A percentile compares a stretch with the other conserved stretches of the same genome.
Evolutionary conservation across 192 early-diverging fungal genomes (phyloP).

Genomic region (Coemansia sp.): DNA sequence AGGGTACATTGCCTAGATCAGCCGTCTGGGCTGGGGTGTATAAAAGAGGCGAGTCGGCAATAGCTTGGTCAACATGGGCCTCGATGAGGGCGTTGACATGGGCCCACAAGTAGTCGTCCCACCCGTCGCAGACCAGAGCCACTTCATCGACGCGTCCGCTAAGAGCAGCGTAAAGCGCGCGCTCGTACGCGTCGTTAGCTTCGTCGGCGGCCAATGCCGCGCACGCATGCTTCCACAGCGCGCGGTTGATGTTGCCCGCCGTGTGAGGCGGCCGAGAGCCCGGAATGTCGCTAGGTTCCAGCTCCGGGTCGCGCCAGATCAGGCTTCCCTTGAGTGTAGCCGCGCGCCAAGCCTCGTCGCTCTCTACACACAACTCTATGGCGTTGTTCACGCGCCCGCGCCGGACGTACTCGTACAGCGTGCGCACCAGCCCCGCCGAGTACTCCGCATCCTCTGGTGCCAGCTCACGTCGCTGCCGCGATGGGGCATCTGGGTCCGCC

Average conservation of each 20-base stretch:
- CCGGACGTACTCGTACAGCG: constrained; percentile 76
- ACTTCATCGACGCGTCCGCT: constrained; percentile 74
- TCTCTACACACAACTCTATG: constrained; percentile 68
- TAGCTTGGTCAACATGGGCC: constrained; percentile 50
- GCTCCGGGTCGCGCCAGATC: constrained; percentile 55
- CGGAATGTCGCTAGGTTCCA: constrained; percentile 21
- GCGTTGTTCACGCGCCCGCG: constrained; percentile 67
- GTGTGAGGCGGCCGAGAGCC: constrained; percentile 27
- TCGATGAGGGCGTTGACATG: constrained; percentile 77
- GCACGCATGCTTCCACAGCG: constrained; percentile 49
- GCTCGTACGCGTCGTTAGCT: constrained; percentile 63
- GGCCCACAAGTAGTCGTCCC: constrained; percentile 89
- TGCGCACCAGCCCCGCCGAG: constrained; percentile 59
- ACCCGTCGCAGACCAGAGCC: constrained; percentile 69
- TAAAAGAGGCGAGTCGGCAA: constrained; percentile 15
- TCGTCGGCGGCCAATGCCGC: constrained; percentile 46
- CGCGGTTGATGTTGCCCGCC: constrained; percentile 48
- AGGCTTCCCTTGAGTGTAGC: constrained; percentile 71
- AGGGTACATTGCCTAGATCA: constrained; percentile 31
- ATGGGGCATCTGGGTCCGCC: constrained; percentile 39
- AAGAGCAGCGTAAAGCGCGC: constrained; percentile 76
- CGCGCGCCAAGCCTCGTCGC: constrained; percentile 78
- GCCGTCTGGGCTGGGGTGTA: constrained; percentile 34
- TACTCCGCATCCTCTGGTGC: constrained; percentile 42
- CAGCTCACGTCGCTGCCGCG: constrained; percentile 34